These are phyloP conservation scores for Musa acuminata DNA, from an alignment of 176 grass and related monocot genomes.

Conservation along the genomic window DNA sequence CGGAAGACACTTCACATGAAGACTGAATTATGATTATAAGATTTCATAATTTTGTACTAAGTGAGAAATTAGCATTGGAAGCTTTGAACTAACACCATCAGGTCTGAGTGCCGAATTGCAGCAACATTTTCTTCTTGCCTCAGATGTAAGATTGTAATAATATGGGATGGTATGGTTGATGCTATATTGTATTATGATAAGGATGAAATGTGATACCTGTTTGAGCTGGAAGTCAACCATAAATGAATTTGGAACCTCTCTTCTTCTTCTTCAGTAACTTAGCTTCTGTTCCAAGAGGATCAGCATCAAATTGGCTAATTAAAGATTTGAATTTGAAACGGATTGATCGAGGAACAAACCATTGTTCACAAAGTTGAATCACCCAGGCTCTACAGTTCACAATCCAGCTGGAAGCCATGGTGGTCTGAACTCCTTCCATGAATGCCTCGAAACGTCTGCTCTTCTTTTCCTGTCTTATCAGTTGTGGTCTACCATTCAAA, in stretches of 20 bases:
- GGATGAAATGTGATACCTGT: neutral
- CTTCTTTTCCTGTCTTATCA: no score
- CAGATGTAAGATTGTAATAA: neutral
- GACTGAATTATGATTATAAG: neutral
- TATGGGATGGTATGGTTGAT: neutral
- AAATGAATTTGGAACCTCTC: neutral
- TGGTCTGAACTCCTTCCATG: no score
- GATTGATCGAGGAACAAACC: neutral
- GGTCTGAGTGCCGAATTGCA: neutral
- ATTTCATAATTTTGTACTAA: no score
- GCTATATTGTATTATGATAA: neutral
- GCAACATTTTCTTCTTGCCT: no score
- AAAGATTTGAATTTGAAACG: no score
- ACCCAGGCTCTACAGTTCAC: no score
- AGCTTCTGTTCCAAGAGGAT: no score
- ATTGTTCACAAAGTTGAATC: no score
- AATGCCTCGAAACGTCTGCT: neutral
- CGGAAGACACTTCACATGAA: constrained; percentile 18
- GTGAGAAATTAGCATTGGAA: constrained; percentile 1
- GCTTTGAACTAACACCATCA: neutral
- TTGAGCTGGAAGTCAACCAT: neutral
- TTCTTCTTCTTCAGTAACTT: neutral
- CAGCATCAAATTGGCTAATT: no score
- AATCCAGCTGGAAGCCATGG: no score
- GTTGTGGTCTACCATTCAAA: no score